Evolutionary conservation across 1,139 yeast genomes (phyloP), one percentile per base, ranked within the genome.

Genomic region (Sporopachydermia cereana): DNA sequence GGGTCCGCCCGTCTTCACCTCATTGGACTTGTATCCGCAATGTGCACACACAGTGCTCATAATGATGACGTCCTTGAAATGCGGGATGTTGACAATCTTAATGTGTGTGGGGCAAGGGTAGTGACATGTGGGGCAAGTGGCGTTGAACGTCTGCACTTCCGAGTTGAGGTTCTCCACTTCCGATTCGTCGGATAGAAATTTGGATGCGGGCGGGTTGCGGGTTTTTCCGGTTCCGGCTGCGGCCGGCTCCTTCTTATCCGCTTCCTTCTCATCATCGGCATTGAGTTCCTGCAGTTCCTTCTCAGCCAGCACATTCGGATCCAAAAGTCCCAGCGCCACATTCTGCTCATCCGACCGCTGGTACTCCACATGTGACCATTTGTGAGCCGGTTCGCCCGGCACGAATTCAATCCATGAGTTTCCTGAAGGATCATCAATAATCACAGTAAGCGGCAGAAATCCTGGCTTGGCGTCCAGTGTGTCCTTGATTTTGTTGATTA

Each of bases 1-100:
- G 18, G 84, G 94, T 53, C 99, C 99, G 48, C 99, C 99, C 3
- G 98, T 93, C 68, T 89, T 91, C 53, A 93, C 98, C 64, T 93
- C 99, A 59, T 93, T 93, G 21, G 96, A 85, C 66, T 85, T 91
- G 68, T 84, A 93, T 30, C 98, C 98, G 68, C 99, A 93, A 54
- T 77, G 68, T 41, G 82, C 89, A 66, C 99, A 93, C 1, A 77
- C 81, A 0, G 98, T 91, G 45, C 95, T 84, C 98, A 93, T 93
- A 56, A 93, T 77, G 50, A 93, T 83, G 42, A 93, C 99, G 54
- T 93, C 97, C 64, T 88, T 89, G 72, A 93, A 93, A 66, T 93
- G 98, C 21, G 99, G 99, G 54, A 93, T 93, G 59, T 86, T 80
- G 24, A 93, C 96, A 34, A 89, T 77, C 68, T 93, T 93, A 98